phyloP scores from a whole-genome alignment of 164 flowering plant species.

The Santalum album region DNA sequence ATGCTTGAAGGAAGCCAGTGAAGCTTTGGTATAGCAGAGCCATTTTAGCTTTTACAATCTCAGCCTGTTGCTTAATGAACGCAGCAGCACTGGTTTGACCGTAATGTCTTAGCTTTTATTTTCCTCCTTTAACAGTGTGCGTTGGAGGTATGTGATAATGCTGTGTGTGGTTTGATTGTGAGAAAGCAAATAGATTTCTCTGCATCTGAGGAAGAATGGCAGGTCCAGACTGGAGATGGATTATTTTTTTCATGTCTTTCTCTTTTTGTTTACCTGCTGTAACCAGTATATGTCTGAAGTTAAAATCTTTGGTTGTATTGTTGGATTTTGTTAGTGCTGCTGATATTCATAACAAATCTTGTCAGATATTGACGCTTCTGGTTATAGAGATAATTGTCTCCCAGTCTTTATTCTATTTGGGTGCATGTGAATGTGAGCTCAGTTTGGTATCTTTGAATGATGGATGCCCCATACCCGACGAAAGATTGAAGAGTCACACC shows the following conservation, averaged over 20 bases:
- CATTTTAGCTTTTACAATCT: constrained; percentile 24
- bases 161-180: background rate
- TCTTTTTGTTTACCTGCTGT: constrained; percentile 1
- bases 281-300: background rate
- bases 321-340: background rate
- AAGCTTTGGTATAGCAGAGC: constrained; percentile 26
- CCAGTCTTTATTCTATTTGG: too few species aligned
- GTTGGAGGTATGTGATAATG: constrained; percentile 4
- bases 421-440: too few species aligned
- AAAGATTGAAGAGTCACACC: too few species aligned
- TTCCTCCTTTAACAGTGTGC: constrained; percentile 11
- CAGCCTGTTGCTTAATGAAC: constrained; percentile 18
- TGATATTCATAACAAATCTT: too few species aligned
- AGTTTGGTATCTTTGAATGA: too few species aligned
- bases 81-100: too few species aligned
- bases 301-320: background rate
- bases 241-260: background rate
- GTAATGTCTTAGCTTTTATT: constrained; percentile 7
- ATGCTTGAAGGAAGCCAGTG: constrained; percentile 26
- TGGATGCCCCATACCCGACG: too few species aligned
- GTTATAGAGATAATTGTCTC: too few species aligned
- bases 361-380: too few species aligned
- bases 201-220: background rate
- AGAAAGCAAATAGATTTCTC: background rate
- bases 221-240: background rate